These are phyloP conservation scores for Kodamaea neixiangensis DNA, from an alignment of 805 yeast genomes.

Conservation along the genomic window DNA sequence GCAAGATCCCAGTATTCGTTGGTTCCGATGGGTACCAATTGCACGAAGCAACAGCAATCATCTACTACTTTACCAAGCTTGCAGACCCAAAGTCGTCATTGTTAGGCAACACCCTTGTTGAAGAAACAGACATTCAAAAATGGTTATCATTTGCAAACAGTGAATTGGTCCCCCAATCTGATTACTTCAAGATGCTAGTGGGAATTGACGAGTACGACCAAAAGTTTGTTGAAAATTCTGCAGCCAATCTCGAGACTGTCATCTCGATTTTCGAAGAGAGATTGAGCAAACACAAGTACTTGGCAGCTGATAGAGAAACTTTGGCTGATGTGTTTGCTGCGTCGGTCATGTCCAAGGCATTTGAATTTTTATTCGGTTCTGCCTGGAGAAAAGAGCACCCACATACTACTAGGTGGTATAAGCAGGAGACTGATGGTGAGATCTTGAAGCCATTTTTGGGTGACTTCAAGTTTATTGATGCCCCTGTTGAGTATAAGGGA, in stretches of 20 bases:
- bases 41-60: conserved; percentile 66
- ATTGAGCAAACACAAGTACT: conserved; percentile 43
- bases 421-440: conserved; percentile 49
- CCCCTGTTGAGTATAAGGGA: conserved; percentile 53
- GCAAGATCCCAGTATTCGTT: conserved; percentile 64
- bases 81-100: conserved; percentile 49
- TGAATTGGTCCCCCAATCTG: conserved; percentile 54
- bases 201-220: conserved; percentile 79
- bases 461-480: conserved; percentile 59
- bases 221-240: conserved; percentile 55
- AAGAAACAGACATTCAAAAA: conserved; percentile 64
- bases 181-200: conserved; percentile 56
- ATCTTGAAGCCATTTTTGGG: conserved; percentile 36
- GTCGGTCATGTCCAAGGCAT: conserved; percentile 50
- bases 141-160: conserved; percentile 79
- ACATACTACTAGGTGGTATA: conserved; percentile 68
- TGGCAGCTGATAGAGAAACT: conserved; percentile 49
- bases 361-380: conserved; percentile 58
- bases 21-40: conserved; percentile 74
- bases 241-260: conserved; percentile 28
- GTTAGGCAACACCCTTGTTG: conserved; percentile 64
- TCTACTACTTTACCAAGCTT: conserved; percentile 52
- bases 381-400: conserved; percentile 69
- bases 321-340: conserved; percentile 47
- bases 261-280: conserved; percentile 30